Evolutionary conservation across 2,329 filamentous ascomycete genomes (phyloP).

Genomic region (Albifimbria verrucaria): DNA sequence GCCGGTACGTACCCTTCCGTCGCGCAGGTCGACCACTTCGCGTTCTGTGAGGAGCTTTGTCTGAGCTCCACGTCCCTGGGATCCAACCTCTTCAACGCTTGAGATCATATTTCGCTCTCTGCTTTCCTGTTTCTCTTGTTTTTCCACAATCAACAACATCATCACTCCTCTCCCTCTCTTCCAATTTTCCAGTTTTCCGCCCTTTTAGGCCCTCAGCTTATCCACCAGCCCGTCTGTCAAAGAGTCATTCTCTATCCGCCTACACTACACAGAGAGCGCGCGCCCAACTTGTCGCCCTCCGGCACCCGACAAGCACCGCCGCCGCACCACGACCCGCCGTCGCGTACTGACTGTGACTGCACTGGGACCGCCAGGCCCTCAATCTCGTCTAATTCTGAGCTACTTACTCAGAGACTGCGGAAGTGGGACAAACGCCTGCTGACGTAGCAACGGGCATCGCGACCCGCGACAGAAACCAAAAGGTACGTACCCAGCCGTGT

Average conservation of each 20-base stretch:
- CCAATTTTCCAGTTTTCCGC: background rate
- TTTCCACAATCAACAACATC: background rate
- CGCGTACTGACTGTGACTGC: no score
- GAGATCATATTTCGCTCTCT: background rate
- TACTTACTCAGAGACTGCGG: background rate
- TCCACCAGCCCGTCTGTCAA: no score
- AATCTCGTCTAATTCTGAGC: background rate
- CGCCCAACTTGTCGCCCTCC: no score
- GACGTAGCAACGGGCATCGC: conserved; percentile 29
- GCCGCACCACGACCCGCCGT: no score
- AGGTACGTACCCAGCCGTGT: conserved; percentile 30
- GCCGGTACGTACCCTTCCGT: background rate
- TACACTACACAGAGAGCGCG: no score
- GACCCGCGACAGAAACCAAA: conserved; percentile 24
- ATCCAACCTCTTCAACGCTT: background rate
- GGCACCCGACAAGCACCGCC: no score
- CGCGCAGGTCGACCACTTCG: background rate
- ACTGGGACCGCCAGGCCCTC: background rate
- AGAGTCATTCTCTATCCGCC: no score
- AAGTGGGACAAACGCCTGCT: conserved; percentile 25
- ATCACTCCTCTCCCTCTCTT: background rate
- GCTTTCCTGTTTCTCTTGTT: background rate
- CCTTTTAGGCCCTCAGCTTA: no score
- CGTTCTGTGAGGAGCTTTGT: background rate
- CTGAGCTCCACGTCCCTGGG: background rate